Base-by-base conservation (phyloP, 2,329 filamentous ascomycete species). In the Xylaria sp. region DNA sequence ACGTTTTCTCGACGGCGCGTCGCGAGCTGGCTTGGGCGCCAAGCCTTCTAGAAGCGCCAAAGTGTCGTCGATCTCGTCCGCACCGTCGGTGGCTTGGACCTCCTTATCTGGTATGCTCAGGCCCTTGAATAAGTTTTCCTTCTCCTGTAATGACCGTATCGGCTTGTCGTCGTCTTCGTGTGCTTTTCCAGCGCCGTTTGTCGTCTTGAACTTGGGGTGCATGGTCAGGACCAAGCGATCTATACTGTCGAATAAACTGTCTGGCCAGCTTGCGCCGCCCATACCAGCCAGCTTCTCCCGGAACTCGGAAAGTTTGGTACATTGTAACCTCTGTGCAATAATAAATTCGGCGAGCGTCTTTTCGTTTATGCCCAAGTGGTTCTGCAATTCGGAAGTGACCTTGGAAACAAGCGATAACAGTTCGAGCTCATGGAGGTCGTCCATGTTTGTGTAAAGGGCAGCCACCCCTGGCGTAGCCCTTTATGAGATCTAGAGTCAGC, bases 301-400 rank as follows among this genome's bases (percentile, higher is more conserved):
- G 82, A 98, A 99, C 31, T 92, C 89, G 59, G 85, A 80, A 63
- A 92, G 84, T 31, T 86, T 86, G 58, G 84, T 85, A 82, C 89
- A 92, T 85, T 94, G 88, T 77, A 91, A 81, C 74, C 97, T 93
- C 77, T 97, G 92, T 68, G 92, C 92, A 76, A 99, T 97, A 75
- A 99, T 89, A 77, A 97, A 99, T 80, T 99, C 96, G 73, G 96
- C 94, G 29, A 99, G 89, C 5, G 93, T 97, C 81, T 97, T 97
- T 81, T 99, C 94, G 77, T 88, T 92, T 74, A 97, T 89, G 63
- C 94, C 93, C 66, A 98, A 81, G 81, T 99, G 93, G 77, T 99
- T 99, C 75, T 97, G 91, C 60, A 99, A 86, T 80, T 99, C 96
- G 20, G 92, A 95, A 15, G 94, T 94, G 73, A 99, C 93, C 79